These are phyloP conservation scores for Mycosphaerella sp. DNA, from an alignment of 2,329 filamentous ascomycete genomes.

Conservation along the genomic window DNA sequence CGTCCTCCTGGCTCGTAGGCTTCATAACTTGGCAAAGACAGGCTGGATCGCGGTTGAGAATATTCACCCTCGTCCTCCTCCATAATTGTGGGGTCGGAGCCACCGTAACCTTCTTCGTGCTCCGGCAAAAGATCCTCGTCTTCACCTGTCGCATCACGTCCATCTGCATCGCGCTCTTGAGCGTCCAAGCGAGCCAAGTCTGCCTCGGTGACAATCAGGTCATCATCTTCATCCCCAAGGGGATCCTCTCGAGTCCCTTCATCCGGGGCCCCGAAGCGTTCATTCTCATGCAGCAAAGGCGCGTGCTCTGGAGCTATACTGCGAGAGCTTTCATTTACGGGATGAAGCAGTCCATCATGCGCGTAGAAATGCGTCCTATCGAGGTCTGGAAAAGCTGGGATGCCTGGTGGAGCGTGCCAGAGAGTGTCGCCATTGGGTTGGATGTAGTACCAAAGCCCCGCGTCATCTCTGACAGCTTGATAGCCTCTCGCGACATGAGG, in stretches of 20 bases:
- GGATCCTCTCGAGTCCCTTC: not conserved
- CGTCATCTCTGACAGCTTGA: not conserved
- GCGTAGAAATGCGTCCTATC: not conserved
- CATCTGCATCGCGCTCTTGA: not conserved
- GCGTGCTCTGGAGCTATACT: not conserved
- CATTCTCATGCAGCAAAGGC: not conserved
- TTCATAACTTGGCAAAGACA: no score
- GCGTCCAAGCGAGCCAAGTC: no score
- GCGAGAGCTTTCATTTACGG: not conserved
- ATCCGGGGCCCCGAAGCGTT: not conserved
- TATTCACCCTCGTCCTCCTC: no score
- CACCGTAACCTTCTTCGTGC: no score
- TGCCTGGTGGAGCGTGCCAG: not conserved
- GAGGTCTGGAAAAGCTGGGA: not conserved
- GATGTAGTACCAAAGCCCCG: not conserved
- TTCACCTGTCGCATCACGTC: not conserved
- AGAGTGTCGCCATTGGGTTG: not conserved
- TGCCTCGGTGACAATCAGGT: no score
- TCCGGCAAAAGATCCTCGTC: not conserved
- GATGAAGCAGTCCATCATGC: conserved; percentile 1
- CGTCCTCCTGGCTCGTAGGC: no score
- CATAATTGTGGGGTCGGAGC: no score
- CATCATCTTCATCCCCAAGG: no score
- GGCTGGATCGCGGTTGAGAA: no score
- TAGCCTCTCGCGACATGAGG: not conserved